Evolutionary conservation across 345 rosid genomes (phyloP), one percentile per base, ranked within the genome.

Genomic region (Rhodamnia argentea): DNA sequence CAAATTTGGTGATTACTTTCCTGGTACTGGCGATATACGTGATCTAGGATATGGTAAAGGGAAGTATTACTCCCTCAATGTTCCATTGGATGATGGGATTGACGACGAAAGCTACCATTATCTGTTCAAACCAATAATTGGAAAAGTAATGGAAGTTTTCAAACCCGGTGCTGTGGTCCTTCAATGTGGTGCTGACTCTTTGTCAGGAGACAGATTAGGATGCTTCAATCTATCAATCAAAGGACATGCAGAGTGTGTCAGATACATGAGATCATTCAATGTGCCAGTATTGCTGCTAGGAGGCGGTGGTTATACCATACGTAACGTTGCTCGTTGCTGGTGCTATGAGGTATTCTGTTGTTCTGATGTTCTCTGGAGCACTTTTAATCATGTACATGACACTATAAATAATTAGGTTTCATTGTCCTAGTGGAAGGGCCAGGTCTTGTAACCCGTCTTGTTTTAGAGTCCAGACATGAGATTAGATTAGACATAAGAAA

Each of bases 241-340:
- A 88, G 95, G 95, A 64, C 95, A 93, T 70, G 95, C 95, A 83
- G 95, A 92, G 75, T 93, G 95, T 88, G 94, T 93, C 12, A 93
- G 88, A 88, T 93, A 84, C 84, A 93, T 93, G 95, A 91, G 95
- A 89, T 93, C 95, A 83, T 93, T 93, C 90, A 93, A 92, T 84
- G 95, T 93, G 86, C 95, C 95, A 44, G 58, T 93, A 13, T 89
- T 93, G 87, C 89, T 93, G 50, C 83, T 93, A 54, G 95, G 95
- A 52, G 95, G 95, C 64, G 95, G 95, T 51, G 95, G 95, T 84
- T 93, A 93, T 82, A 92, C 94, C 29, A 91, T 93, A 83, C 91
- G 94, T 57, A 93, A 92, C 86, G 95, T 93, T 59, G 95, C 95
- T 74, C 93, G 95, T 42, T 93, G 95, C 90, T 93, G 95, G 95